Evolutionary conservation across 805 yeast genomes (phyloP).

Genomic region (Tanozyma kutaoensis): DNA sequence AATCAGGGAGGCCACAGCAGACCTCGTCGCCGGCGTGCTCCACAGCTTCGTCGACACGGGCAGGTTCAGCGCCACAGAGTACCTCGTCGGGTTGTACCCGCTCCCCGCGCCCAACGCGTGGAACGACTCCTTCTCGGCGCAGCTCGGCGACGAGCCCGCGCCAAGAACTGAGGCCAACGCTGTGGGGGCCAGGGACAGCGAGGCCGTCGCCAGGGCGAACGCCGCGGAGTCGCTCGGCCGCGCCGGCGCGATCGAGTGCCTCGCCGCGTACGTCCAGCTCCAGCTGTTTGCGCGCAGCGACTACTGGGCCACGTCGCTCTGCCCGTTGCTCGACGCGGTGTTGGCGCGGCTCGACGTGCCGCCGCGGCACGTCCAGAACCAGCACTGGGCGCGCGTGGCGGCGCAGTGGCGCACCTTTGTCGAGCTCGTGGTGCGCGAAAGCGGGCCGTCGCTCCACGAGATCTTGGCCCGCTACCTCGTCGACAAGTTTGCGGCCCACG

Average conservation of each 20-base stretch:
- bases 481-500: slow-evolving; percentile 8
- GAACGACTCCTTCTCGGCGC: slow-evolving; percentile 10
- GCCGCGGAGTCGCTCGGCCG: slow-evolving; percentile 12
- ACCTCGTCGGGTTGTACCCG: slow-evolving; percentile 16
- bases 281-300: slow-evolving; percentile 26
- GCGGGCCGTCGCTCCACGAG: slow-evolving; percentile 25
- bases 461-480: slow-evolving; percentile 17
- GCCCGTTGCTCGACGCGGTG: slow-evolving; percentile 14
- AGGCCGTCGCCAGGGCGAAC: slow-evolving; percentile 9
- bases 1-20: slow-evolving; percentile 23
- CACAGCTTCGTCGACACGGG: slow-evolving; percentile 26
- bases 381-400: slow-evolving; percentile 16
- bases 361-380: slow-evolving; percentile 17
- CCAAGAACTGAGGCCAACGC: slow-evolving; percentile 10
- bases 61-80: slow-evolving; percentile 20
- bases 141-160: slow-evolving; percentile 5
- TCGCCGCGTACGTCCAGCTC: slow-evolving; percentile 23
- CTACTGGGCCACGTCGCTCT: slow-evolving; percentile 15
- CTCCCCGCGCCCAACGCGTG: slow-evolving; percentile 18
- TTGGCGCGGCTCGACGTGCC: slow-evolving; percentile 10
- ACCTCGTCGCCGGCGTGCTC: slow-evolving; percentile 18
- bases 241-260: slow-evolving; percentile 17
- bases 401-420: slow-evolving; percentile 16
- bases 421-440: slow-evolving; percentile 18
- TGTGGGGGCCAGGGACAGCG: slow-evolving; percentile 12